Evolutionary conservation across 83 land plant genomes (phyloP), one percentile per base, ranked within the genome.

Genomic region (Picea abies): DNA sequence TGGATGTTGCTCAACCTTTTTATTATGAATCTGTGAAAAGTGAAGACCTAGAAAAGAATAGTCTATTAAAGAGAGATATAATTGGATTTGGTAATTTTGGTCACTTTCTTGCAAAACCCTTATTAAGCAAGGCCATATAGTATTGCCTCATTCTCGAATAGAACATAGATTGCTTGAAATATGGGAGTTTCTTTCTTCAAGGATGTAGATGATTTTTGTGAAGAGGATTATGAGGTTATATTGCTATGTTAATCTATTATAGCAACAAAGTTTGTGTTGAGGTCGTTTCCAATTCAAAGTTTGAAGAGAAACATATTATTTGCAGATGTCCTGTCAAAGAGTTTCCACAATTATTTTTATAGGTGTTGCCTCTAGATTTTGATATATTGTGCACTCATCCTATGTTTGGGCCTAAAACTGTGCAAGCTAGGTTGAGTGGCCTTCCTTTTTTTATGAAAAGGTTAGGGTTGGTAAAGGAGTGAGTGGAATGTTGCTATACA

Each of bases 61-160:
- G 82, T 41, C 82, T 81, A 82, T 90, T 94, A 78, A 94, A 92
- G 82, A 88, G 92, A 79, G 96, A 93, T 56, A 81, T 94, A 37
- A 89, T 94, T 52, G 97, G 97, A 6, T 94, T 93, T 83, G 97
- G 97, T n/a, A 94, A 94, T 81, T 94, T 91, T 84, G 97, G 97
- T 12, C 95, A 93, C 84, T 94, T 94, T 79, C 84, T 94, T 58
- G 97, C 96, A 44, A 84, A 87, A 67, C 80, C 90, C 82, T 94
- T 25, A 82, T 91, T 64, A 66, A 81, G 35, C 96, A 94, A 41
- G 97, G 97, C 15, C 97, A 94, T 83, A 81, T 81, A 15, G 89
- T 94, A 64, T 78, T 91, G 80, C 96, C 97, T 32, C 65, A 91
- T 71, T 94, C 97, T 16, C 84, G 95, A 62, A 79, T 92, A 35